Evolutionary conservation across 164 flowering plant species (phyloP), one percentile per base, ranked within the genome.

Genomic region (Chimonanthus salicifolius): DNA sequence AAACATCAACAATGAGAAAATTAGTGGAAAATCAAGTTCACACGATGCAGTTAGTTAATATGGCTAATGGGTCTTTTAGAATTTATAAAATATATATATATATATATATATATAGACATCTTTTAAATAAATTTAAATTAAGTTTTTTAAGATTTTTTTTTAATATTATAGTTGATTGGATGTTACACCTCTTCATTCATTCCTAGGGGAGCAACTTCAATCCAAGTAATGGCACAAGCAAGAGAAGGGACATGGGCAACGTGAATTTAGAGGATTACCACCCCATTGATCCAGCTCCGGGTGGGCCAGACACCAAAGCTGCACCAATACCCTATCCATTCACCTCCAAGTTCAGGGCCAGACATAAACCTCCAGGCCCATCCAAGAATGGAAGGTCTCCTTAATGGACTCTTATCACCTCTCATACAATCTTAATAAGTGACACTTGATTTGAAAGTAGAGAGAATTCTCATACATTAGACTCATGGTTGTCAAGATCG

Each of bases 301-400:
- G 71, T 62, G 76, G 54, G 48, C 84, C 90, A 44, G 74, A 89
- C 15, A 63, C 87, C 47, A 84, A 78, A 45, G 80, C 84, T 7
- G 87, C 87, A 65, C 94, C 97, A 1, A 85, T 92, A 15, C 83
- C 85, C 80, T 92, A 92, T 74, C 94, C 75, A 78, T 90, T n/a
- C 79, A 76, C 68, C 97, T 44, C 83, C 78, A 64, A 84, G 90
- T 72, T 92, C 97, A 47, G 79, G 77, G 67, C 90, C 87, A 33
- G 33, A 33, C 33, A 33, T 33, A 51, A 83, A n/a, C 86, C 95
- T 64, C 83, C 80, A 60, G 62, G 47, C 58, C 80, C 64, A 49
- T 84, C 87, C 68, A 70, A 70, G 67, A 54, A 43, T 13, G 74
- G 71, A 67, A 73, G 64, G 13, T 73, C 72, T 71, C 72, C 75